Evolutionary conservation across 768 basidiomycete genomes (phyloP).

Genomic region (Lactifluus piperatus): DNA sequence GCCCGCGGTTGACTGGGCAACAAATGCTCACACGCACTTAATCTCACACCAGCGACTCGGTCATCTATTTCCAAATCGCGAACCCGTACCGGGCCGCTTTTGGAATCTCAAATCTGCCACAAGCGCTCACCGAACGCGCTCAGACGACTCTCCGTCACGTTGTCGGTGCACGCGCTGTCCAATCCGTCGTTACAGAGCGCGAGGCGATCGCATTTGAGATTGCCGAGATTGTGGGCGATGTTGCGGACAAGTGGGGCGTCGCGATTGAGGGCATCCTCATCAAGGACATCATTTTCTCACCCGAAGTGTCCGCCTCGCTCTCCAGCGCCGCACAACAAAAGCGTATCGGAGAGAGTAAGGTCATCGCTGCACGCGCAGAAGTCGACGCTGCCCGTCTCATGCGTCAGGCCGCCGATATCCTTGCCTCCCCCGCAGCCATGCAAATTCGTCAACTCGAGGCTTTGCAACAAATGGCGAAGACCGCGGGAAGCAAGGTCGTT

Average conservation of each 20-base stretch:
- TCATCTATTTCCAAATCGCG: slow-evolving; percentile 86
- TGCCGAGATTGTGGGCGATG: slow-evolving; percentile 88
- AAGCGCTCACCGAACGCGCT: slow-evolving; percentile 75
- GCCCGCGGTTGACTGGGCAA: slow-evolving; percentile 8
- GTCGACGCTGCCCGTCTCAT: slow-evolving; percentile 92
- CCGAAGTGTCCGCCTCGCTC: slow-evolving; percentile 83
- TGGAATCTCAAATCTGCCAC: slow-evolving; percentile 83
- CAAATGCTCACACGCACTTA: slow-evolving; percentile 30
- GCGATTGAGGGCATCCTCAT: slow-evolving; percentile 93
- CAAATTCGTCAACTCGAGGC: slow-evolving; percentile 97
- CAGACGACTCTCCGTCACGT: slow-evolving; percentile 97
- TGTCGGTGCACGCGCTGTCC: slow-evolving; percentile 91
- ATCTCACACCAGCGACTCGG: slow-evolving; percentile 61
- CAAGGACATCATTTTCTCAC: slow-evolving; percentile 89
- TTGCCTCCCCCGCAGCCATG: slow-evolving; percentile 94
- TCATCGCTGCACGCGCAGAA: slow-evolving; percentile 92
- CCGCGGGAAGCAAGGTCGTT: slow-evolving; percentile 81
- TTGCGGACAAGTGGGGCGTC: slow-evolving; percentile 96
- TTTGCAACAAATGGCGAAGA: slow-evolving; percentile 90
- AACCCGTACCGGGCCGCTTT: slow-evolving; percentile 92
- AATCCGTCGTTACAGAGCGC: slow-evolving; percentile 92
- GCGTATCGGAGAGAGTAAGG: slow-evolving; percentile 93
- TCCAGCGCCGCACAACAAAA: slow-evolving; percentile 96
- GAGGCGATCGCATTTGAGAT: slow-evolving; percentile 96
- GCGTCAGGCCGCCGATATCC: slow-evolving; percentile 93